These are phyloP conservation scores for Termitomyces sp. DNA, from an alignment of 768 basidiomycete species.

Conservation along the genomic window DNA sequence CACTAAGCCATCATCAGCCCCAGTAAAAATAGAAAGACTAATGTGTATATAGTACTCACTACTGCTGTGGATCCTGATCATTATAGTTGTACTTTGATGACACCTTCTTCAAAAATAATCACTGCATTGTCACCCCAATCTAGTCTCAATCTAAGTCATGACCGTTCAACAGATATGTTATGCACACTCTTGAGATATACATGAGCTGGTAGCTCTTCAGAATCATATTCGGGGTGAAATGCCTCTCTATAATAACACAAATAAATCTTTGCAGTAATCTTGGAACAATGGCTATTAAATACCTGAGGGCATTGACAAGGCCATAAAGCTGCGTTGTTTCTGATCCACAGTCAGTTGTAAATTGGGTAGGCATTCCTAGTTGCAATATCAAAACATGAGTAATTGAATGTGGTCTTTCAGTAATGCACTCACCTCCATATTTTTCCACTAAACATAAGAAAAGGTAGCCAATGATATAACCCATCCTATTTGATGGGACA, in stretches of 20 bases:
- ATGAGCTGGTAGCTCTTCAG: conserved; percentile 13
- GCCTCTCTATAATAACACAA: background rate
- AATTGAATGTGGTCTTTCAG: background rate
- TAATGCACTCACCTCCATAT: conserved; percentile 5
- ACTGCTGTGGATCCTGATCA: too few species aligned
- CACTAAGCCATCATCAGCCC: too few species aligned
- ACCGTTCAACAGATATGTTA: conserved; percentile 12
- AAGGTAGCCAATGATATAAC: conserved; percentile 20
- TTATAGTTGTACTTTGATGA: too few species aligned
- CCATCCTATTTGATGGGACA: conserved; percentile 23
- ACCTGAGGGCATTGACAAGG: conserved; percentile 9
- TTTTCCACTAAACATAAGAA: conserved; percentile 18
- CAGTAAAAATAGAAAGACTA: too few species aligned
- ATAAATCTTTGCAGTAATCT: too few species aligned
- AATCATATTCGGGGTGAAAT: background rate
- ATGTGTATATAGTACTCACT: too few species aligned
- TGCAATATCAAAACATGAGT: background rate
- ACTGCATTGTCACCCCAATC: too few species aligned
- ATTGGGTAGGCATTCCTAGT: conserved; percentile 13
- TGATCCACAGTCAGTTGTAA: conserved; percentile 13
- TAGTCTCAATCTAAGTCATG: too few species aligned
- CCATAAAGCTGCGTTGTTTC: conserved; percentile 10
- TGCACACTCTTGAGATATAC: conserved; percentile 14
- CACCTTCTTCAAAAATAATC: too few species aligned
- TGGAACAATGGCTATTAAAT: too few species aligned